Base-by-base conservation (phyloP, 768 basidiomycete genomes). In the Boletus huronensis region DNA sequence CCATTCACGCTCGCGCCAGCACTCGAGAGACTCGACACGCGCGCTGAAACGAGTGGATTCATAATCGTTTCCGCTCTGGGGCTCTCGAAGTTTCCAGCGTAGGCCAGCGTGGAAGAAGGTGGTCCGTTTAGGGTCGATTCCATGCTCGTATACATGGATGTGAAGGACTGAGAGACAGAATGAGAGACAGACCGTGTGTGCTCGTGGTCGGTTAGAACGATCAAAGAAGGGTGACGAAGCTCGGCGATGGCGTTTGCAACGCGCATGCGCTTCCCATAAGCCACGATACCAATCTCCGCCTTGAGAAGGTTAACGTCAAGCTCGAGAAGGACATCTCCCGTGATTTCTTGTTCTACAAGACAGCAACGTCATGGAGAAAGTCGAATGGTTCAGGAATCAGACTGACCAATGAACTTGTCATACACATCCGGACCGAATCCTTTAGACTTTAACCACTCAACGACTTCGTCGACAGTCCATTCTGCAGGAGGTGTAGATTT, bases 221-320 rank as follows among this genome's bases (percentile, higher is more conserved):
- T n/a, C n/a, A n/a, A n/a, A n/a, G n/a, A n/a, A n/a, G n/a, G n/a
- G n/a, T n/a, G n/a, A n/a, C n/a, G n/a, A n/a, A n/a, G n/a, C n/a
- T n/a, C n/a, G n/a, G n/a, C n/a, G n/a, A 99, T 97, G 25, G 92
- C 92, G 60, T 96, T 94, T 21, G 89, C 87, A 53, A 99, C 93
- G 52, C 91, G 85, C 69, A 91, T 80, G 16, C 96, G 90, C 68
- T 96, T 97, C 11, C 96, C 97, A 61, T 96, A 97, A 5, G 93
- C 93, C 63, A 80, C 75, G 61, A 99, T 92, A 25, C 94, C 95
- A 51, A 99, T 87, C 74, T 98, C 95, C 13, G 75, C 78, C 75
- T 98, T 98, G 62, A 99, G 85, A 16, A 95, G 79, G 64, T 87
- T 88, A 51, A 86, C 82, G 58, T 98, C 93, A 55, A 98, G 87